phyloP scores from a whole-genome alignment of 1,139 yeast genomes.

The Geotrichum cucujoidarum region DNA sequence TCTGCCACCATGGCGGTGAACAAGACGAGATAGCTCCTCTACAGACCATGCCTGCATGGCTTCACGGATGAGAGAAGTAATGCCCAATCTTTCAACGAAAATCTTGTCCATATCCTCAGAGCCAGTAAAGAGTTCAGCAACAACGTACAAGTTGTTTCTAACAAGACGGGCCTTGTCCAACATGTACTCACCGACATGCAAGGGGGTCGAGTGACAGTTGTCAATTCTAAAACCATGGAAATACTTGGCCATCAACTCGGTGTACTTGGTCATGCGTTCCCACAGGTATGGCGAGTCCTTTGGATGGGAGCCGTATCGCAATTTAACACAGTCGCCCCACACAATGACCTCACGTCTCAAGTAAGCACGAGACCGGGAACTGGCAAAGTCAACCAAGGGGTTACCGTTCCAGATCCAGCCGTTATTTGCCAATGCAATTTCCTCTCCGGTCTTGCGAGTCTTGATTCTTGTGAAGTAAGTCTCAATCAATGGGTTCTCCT shows the following conservation, averaged over 20 bases:
- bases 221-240: slow-evolving; percentile 91
- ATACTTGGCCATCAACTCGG: slow-evolving; percentile 64
- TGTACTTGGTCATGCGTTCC: slow-evolving; percentile 80
- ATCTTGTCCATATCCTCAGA: slow-evolving; percentile 85
- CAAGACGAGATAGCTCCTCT: slow-evolving; percentile 76
- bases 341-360: slow-evolving; percentile 88
- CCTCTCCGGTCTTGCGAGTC: slow-evolving; percentile 45
- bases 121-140: slow-evolving; percentile 91
- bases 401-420: slow-evolving; percentile 99
- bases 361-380: slow-evolving; percentile 70
- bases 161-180: slow-evolving; percentile 82
- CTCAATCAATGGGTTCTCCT: slow-evolving; percentile 63
- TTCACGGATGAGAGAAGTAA: slow-evolving; percentile 83
- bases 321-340: slow-evolving; percentile 96
- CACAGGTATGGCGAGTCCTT: slow-evolving; percentile 85
- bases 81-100: slow-evolving; percentile 85
- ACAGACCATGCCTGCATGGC: slow-evolving; percentile 97
- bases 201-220: slow-evolving; percentile 92
- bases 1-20: slow-evolving; percentile 89
- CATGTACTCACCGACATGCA: slow-evolving; percentile 86
- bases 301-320: slow-evolving; percentile 72
- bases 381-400: slow-evolving; percentile 90
- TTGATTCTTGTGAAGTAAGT: slow-evolving; percentile 77
- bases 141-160: slow-evolving; percentile 83
- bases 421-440: slow-evolving; percentile 73